Conservation (phyloP, 2,329 filamentous ascomycete genomes). For the Pyricularia sp. region DNA sequence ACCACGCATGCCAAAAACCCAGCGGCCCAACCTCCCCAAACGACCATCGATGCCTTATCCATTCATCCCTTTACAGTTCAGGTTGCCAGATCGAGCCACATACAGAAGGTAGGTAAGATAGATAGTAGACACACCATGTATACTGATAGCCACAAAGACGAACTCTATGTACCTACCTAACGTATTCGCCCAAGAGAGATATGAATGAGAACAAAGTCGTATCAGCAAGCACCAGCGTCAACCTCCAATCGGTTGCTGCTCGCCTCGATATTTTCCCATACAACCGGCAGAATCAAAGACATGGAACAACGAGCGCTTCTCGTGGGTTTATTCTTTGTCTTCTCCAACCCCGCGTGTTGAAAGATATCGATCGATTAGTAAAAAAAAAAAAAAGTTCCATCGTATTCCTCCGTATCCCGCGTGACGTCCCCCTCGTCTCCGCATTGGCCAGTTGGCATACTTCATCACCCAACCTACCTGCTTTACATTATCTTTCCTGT, state of each 20-base stretch:
- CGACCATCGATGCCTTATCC: background rate
- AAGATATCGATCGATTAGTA: background rate
- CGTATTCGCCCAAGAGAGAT: background rate
- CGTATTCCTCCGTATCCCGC: background rate
- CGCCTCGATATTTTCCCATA: background rate
- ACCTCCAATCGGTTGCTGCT: background rate
- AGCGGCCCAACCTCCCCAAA: background rate
- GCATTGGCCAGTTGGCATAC: background rate
- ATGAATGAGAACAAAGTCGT: background rate
- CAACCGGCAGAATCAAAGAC: background rate
- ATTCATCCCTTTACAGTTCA: background rate
- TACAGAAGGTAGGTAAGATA: background rate
- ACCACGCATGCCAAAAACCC: background rate
- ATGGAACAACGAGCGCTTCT: background rate
- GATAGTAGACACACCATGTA: background rate
- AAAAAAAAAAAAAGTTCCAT: background rate
- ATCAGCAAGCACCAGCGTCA: background rate
- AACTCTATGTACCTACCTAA: no score
- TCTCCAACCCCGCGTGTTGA: background rate
- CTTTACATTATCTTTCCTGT: background rate
- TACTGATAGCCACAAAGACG: background rate
- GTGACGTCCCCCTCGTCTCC: background rate
- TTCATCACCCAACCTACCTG: background rate
- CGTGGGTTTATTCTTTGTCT: background rate
- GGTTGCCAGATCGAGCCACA: background rate